Conservation (phyloP, 2,329 filamentous ascomycete genomes). For the Chaetomium olivaceum region DNA sequence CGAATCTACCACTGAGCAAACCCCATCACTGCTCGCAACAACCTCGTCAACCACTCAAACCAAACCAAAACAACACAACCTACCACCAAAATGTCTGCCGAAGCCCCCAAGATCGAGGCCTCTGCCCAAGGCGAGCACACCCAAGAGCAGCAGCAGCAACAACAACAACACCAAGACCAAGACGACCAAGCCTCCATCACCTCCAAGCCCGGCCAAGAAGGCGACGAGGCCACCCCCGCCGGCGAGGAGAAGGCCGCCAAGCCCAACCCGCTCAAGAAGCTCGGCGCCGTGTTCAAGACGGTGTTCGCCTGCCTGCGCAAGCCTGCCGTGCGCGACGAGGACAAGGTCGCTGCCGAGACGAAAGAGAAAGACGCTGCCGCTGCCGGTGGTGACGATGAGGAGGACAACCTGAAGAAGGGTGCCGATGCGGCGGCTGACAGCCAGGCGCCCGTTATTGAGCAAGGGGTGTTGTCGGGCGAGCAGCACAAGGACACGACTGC, state of each 20-base stretch:
- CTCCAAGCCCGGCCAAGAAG: background rate
- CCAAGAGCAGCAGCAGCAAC: constrained; percentile 8
- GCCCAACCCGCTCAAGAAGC: constrained; percentile 20
- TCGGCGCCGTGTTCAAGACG: constrained; percentile 14
- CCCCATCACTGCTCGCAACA: no score
- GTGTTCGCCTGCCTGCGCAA: constrained; percentile 21
- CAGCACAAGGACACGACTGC: background rate
- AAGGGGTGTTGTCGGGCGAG: background rate
- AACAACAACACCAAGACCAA: background rate
- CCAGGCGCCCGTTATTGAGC: background rate
- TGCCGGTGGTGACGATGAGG: background rate
- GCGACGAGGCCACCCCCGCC: background rate
- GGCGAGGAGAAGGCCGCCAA: constrained; percentile 8
- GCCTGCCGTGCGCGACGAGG: constrained; percentile 6
- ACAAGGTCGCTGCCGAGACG: background rate
- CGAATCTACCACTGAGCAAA: background rate
- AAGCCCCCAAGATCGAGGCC: constrained; percentile 13
- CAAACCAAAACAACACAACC: background rate
- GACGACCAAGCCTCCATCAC: background rate
- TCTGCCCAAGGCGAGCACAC: background rate
- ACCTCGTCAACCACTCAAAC: no score
- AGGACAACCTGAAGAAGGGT: background rate
- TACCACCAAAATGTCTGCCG: constrained; percentile 14
- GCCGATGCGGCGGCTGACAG: background rate
- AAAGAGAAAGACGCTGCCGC: background rate